Evolutionary conservation across 2,329 filamentous ascomycete genomes (phyloP).

Genomic region (Didymella exigua): DNA sequence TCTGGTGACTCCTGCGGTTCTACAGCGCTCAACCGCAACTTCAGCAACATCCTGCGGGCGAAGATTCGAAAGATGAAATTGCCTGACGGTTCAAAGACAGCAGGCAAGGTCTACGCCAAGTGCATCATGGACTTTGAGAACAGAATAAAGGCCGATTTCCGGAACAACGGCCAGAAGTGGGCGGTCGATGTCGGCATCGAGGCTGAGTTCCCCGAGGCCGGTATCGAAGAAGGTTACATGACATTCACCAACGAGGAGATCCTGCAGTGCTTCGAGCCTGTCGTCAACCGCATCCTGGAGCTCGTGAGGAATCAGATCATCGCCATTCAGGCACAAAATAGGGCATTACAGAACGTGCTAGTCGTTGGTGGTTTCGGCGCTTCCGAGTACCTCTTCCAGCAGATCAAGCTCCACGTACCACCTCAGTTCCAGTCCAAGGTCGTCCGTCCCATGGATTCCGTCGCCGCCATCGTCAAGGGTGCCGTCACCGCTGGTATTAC

Average conservation of each 20-base stretch:
- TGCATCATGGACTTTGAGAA: conserved; percentile 99
- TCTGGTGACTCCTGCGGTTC: conserved; percentile 98
- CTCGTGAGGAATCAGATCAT: conserved; percentile 98
- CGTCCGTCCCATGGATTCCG: conserved; percentile 97
- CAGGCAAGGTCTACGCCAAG: conserved; percentile 97
- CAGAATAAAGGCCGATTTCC: conserved; percentile 98
- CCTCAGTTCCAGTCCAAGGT: conserved; percentile 99
- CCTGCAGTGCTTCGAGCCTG: conserved; percentile 96
- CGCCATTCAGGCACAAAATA: conserved; percentile 96
- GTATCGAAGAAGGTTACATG: conserved; percentile 99
- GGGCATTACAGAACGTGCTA: conserved; percentile 90
- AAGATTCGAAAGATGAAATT: conserved; percentile 99
- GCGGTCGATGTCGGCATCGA: conserved; percentile 98
- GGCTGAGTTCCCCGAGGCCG: conserved; percentile 95
- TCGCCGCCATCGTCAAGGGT: conserved; percentile 97
- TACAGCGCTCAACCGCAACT: conserved; percentile 97
- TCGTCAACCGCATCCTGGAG: conserved; percentile 95
- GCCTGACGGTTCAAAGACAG: conserved; percentile 93
- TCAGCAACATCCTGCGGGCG: conserved; percentile 94
- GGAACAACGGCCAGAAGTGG: conserved; percentile 99
- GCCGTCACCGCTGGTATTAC: conserved; percentile 98
- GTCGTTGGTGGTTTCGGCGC: conserved; percentile 98
- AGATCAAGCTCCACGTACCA: conserved; percentile 97
- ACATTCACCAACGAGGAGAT: conserved; percentile 99
- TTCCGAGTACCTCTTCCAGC: conserved; percentile 98